Percentiles rank a stretch among this genome's conserved stretches.
Evolutionary conservation across 192 early-diverging fungal species (phyloP).

Genomic region (Coemansia sp.): DNA sequence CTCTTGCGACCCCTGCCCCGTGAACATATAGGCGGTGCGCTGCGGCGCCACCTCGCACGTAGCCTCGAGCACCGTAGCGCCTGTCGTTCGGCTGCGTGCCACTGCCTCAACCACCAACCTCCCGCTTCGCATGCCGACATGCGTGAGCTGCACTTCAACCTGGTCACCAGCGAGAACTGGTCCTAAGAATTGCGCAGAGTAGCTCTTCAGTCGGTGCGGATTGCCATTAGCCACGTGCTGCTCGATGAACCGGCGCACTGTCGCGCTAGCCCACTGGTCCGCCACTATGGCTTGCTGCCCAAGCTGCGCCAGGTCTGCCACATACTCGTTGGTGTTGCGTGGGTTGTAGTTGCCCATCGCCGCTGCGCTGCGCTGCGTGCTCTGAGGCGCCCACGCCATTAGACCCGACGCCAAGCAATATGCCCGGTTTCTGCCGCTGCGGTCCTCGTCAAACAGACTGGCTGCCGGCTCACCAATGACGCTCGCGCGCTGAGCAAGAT

Average conservation of each 20-base stretch:
- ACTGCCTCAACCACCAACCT: constrained; percentile 81
- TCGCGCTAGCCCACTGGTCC: constrained; percentile 88
- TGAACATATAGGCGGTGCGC: constrained; percentile 88
- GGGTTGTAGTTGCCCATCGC: constrained; percentile 86
- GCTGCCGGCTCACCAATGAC: constrained; percentile 62
- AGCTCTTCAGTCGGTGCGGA: constrained; percentile 76
- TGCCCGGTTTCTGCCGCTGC: constrained; percentile 8
- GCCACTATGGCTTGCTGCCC: constrained; percentile 80
- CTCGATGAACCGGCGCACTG: constrained; percentile 87
- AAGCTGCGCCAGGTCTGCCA: constrained; percentile 79
- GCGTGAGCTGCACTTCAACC: constrained; percentile 78
- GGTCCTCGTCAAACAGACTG: constrained; percentile 69
- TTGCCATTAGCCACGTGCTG: constrained; percentile 82
- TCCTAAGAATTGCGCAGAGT: constrained; percentile 71
- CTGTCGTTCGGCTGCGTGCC: constrained; percentile 67
- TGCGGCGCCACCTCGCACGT: constrained; percentile 87
- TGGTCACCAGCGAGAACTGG: constrained; percentile 82
- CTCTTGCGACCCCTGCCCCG: constrained; percentile 96
- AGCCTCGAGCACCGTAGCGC: constrained; percentile 69
- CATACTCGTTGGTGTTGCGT: constrained; percentile 90
- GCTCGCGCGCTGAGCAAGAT: constrained; percentile 59
- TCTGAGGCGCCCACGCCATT: constrained; percentile 9
- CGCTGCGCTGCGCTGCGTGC: constrained; percentile 79
- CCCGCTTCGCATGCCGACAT: constrained; percentile 90
- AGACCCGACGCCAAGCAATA: constrained; percentile 15